phyloP scores from a whole-genome alignment of 441 rosid genomes.

The Pelargonium exstipulatum region DNA sequence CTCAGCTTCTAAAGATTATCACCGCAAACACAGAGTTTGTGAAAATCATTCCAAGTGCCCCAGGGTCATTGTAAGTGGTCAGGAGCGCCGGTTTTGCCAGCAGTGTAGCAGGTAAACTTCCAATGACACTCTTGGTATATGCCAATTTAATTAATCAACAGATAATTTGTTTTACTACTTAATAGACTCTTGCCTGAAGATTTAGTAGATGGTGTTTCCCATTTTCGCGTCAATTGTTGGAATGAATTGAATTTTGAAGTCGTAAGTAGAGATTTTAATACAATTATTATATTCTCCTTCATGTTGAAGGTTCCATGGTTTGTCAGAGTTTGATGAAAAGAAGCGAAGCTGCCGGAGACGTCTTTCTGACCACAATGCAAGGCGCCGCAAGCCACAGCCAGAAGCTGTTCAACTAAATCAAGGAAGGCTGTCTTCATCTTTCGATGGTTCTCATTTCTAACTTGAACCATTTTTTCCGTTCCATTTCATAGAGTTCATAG shows the following conservation, averaged over 20 bases:
- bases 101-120: constrained; percentile 78
- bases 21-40: constrained; percentile 76
- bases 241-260: neutral
- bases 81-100: constrained; percentile 88
- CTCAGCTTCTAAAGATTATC: constrained; percentile 73
- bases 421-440: constrained; percentile 37
- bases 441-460: constrained; percentile 34
- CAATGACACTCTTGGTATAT: neutral
- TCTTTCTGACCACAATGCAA: constrained; percentile 87
- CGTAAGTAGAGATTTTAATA: neutral
- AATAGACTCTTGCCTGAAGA: neutral
- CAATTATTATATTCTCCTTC: constrained; percentile 16
- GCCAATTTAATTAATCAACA: neutral
- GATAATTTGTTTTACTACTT: neutral
- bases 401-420: constrained; percentile 45
- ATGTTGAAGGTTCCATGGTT: constrained; percentile 65
- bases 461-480: neutral
- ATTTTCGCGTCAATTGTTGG: neutral
- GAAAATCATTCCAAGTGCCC: constrained; percentile 74
- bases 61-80: constrained; percentile 61
- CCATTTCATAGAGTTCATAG: neutral
- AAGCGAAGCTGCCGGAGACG: constrained; percentile 90
- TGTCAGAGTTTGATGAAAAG: constrained; percentile 83
- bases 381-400: constrained; percentile 86
- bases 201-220: neutral